phyloP scores from a whole-genome alignment of 441 rosid genomes.

The Populus hybrid region DNA sequence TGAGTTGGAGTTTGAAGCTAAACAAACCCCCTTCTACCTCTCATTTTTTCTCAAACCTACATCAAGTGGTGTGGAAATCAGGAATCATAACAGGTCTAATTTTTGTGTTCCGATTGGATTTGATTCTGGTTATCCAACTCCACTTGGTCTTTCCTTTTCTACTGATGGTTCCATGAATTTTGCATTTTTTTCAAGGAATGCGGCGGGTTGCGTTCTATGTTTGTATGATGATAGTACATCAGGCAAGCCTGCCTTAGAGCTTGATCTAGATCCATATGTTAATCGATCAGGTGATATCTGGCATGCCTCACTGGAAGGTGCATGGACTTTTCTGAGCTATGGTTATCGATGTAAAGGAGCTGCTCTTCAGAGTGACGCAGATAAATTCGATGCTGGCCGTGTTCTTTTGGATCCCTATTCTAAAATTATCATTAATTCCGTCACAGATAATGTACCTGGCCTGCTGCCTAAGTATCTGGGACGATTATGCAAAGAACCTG shows the following conservation, averaged over 20 bases:
- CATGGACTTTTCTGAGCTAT: slow-evolving; percentile 56
- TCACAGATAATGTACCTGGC: not conserved
- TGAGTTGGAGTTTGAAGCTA: slow-evolving; percentile 67
- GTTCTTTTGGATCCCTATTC: slow-evolving; percentile 88
- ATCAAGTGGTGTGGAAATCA: slow-evolving; percentile 43
- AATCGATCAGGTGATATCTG: slow-evolving; percentile 86
- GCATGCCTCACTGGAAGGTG: slow-evolving; percentile 69
- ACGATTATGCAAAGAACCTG: not conserved
- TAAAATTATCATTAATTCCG: slow-evolving; percentile 38
- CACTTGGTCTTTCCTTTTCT: slow-evolving; percentile 74
- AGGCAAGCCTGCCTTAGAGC: slow-evolving; percentile 74
- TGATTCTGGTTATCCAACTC: slow-evolving; percentile 59
- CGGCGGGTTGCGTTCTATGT: slow-evolving; percentile 58
- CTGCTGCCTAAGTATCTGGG: not conserved
- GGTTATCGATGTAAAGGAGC: slow-evolving; percentile 58
- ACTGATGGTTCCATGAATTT: slow-evolving; percentile 68
- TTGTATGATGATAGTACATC: slow-evolving; percentile 51
- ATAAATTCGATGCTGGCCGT: slow-evolving; percentile 31
- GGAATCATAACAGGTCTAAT: slow-evolving; percentile 49
- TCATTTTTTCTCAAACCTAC: slow-evolving; percentile 65
- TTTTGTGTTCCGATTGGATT: slow-evolving; percentile 90
- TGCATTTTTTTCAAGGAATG: slow-evolving; percentile 60
- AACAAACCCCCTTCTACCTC: slow-evolving; percentile 66
- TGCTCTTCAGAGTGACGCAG: slow-evolving; percentile 26
- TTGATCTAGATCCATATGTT: slow-evolving; percentile 86